Evolutionary conservation across 2,329 filamentous ascomycete genomes (phyloP).

Genomic region (Diaporthe batatas): DNA sequence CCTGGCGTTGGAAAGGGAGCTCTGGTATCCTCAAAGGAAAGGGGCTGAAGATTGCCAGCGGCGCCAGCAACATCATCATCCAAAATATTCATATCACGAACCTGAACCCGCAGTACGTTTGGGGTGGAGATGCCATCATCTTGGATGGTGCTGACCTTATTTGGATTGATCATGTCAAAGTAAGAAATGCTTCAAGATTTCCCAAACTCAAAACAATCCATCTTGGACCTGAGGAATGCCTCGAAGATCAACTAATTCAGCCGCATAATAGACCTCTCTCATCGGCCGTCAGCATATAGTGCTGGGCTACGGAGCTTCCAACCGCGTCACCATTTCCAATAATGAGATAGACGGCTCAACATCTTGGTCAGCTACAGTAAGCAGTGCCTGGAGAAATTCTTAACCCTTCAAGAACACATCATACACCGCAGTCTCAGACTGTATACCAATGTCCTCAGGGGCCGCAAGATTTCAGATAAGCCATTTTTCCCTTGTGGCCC

Average conservation of each 20-base stretch:
- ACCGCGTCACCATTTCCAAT: slow-evolving; percentile 72
- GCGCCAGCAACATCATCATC: slow-evolving; percentile 70
- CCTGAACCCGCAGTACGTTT: slow-evolving; percentile 70
- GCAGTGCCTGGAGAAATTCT: too few species aligned
- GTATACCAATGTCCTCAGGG: too few species aligned
- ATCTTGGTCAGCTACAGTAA: slow-evolving; percentile 63
- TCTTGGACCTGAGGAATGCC: too few species aligned
- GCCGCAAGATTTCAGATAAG: too few species aligned
- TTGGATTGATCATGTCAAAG: slow-evolving; percentile 66
- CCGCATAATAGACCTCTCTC: slow-evolving; percentile 8
- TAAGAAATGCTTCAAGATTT: not conserved
- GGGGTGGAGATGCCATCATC: slow-evolving; percentile 71
- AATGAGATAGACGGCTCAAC: slow-evolving; percentile 66
- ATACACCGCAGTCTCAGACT: slow-evolving; percentile 56
- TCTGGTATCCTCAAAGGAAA: slow-evolving; percentile 70
- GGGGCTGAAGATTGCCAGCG: slow-evolving; percentile 63
- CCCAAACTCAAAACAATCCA: too few species aligned
- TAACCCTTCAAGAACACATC: slow-evolving; percentile 50
- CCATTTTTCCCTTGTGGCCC: too few species aligned
- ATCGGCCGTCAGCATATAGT: slow-evolving; percentile 25
- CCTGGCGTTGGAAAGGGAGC: slow-evolving; percentile 38
- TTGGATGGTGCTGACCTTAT: slow-evolving; percentile 59
- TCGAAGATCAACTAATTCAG: not conserved
- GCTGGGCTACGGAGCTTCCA: slow-evolving; percentile 44
- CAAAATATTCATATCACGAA: slow-evolving; percentile 70